Evolutionary conservation across 257 asterid genomes (phyloP).

Genomic region (Sherardia arvensis): DNA sequence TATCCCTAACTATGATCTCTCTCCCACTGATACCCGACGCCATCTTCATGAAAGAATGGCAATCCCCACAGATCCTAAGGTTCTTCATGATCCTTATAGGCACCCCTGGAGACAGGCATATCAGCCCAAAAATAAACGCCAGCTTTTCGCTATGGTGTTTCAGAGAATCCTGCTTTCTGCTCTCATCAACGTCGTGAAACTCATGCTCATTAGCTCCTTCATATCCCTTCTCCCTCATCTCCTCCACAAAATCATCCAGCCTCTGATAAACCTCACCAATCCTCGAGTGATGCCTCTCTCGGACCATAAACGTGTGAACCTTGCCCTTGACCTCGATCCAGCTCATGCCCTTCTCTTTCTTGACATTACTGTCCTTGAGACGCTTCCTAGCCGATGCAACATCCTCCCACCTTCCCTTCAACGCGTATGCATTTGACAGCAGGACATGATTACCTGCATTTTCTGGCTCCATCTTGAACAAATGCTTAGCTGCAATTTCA

Average conservation of each 20-base stretch:
- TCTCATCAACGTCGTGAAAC: slow-evolving; percentile 67
- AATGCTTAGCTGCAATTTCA: slow-evolving; percentile 57
- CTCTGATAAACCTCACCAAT: slow-evolving; percentile 52
- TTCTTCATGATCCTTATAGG: slow-evolving; percentile 92
- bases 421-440: slow-evolving; percentile 78
- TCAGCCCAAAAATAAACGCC: slow-evolving; percentile 69
- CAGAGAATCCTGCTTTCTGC: slow-evolving; percentile 52
- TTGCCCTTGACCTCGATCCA: slow-evolving; percentile 73
- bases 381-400: slow-evolving; percentile 69
- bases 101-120: slow-evolving; percentile 50
- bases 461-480: slow-evolving; percentile 73
- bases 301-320: slow-evolving; percentile 78
- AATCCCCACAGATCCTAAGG: slow-evolving; percentile 84
- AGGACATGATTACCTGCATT: slow-evolving; percentile 84
- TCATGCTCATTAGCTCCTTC: slow-evolving; percentile 58
- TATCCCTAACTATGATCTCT: slow-evolving; percentile 73
- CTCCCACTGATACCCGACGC: slow-evolving; percentile 56
- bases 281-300: slow-evolving; percentile 57
- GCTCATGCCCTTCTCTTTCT: slow-evolving; percentile 87
- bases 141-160: slow-evolving; percentile 90
- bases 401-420: slow-evolving; percentile 59
- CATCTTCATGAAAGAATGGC: slow-evolving; percentile 83
- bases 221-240: slow-evolving; percentile 58
- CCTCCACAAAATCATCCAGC: slow-evolving; percentile 48
- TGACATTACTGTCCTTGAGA: slow-evolving; percentile 54